These are phyloP conservation scores for Rhodotorula babjevae DNA, from an alignment of 768 basidiomycete genomes.

Conservation along the genomic window DNA sequence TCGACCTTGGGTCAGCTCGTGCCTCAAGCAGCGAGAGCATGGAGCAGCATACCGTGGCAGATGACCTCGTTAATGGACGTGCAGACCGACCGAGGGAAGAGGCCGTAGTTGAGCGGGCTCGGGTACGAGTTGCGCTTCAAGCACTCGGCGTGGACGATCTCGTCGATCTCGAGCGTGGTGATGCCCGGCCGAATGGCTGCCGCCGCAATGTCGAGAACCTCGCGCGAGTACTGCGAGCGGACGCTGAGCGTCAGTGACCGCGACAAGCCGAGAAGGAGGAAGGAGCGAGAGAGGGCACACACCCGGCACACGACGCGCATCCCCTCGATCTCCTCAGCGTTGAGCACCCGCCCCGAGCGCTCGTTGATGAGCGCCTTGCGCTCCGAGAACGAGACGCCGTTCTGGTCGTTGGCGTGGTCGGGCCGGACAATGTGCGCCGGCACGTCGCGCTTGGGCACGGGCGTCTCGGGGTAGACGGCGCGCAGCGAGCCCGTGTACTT, in stretches of 20 bases:
- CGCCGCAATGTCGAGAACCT: slow-evolving; percentile 89
- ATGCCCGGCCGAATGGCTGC: slow-evolving; percentile 81
- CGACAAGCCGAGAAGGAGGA: slow-evolving; percentile 17
- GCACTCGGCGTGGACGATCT: slow-evolving; percentile 83
- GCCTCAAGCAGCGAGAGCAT: too few species aligned
- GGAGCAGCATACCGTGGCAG: slow-evolving; percentile 66
- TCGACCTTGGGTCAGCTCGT: too few species aligned
- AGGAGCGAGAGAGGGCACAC: slow-evolving; percentile 43
- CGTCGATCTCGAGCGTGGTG: slow-evolving; percentile 92
- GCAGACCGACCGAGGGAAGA: slow-evolving; percentile 94
- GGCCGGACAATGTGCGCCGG: slow-evolving; percentile 80
- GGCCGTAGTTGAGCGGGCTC: slow-evolving; percentile 82
- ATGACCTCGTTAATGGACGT: slow-evolving; percentile 90
- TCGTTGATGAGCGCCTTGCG: slow-evolving; percentile 23
- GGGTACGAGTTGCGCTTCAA: slow-evolving; percentile 90
- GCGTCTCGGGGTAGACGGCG: slow-evolving; percentile 55
- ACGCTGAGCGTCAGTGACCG: neutral
- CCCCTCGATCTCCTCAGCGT: slow-evolving; percentile 71
- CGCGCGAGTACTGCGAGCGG: slow-evolving; percentile 66
- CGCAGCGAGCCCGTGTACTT: slow-evolving; percentile 45
- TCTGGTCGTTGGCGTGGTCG: slow-evolving; percentile 66
- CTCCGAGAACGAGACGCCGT: slow-evolving; percentile 34
- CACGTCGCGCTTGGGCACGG: slow-evolving; percentile 63
- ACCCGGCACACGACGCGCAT: slow-evolving; percentile 85
- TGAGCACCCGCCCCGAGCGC: slow-evolving; percentile 61